A percentile compares a stretch with the other conserved stretches of the same genome.
Evolutionary conservation across 2,329 filamentous ascomycete species (phyloP).

Genomic region (Pseudogymnoascus sp.): DNA sequence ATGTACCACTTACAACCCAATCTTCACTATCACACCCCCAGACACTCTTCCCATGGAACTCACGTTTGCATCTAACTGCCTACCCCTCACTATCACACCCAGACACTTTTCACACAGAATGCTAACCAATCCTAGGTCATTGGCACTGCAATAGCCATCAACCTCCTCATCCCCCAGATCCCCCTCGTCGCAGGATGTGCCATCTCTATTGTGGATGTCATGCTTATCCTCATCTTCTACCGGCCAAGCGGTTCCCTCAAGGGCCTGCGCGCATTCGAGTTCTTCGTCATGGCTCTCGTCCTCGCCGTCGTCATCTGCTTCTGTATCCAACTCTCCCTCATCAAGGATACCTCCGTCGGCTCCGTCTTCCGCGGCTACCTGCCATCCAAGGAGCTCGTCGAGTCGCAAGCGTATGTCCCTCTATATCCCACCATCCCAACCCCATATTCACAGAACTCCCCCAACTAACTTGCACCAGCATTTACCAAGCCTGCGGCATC

Average conservation of each 20-base stretch:
- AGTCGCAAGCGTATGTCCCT: slow-evolving; percentile 46
- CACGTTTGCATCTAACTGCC: slow-evolving; percentile 8
- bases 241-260: slow-evolving; percentile 52
- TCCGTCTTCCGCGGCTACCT: slow-evolving; percentile 61
- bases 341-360: slow-evolving; percentile 48
- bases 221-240: slow-evolving; percentile 63
- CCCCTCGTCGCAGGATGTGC: slow-evolving; percentile 64
- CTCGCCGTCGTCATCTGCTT: slow-evolving; percentile 66
- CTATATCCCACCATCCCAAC: background rate
- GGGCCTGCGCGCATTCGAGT: slow-evolving; percentile 57
- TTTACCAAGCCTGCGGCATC: slow-evolving; percentile 70
- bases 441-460: background rate
- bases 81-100: background rate
- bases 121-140: slow-evolving; percentile 45
- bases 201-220: slow-evolving; percentile 61
- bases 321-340: slow-evolving; percentile 61
- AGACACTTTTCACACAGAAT: background rate
- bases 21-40: background rate
- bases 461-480: slow-evolving; percentile 22
- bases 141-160: slow-evolving; percentile 63
- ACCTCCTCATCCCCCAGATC: slow-evolving; percentile 56
- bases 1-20: background rate
- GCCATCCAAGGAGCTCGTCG: slow-evolving; percentile 52
- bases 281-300: slow-evolving; percentile 57
- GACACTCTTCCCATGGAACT: background rate